These are phyloP conservation scores for Mortierella sp. DNA, from an alignment of 371 early-diverging fungal species.

Conservation along the genomic window DNA sequence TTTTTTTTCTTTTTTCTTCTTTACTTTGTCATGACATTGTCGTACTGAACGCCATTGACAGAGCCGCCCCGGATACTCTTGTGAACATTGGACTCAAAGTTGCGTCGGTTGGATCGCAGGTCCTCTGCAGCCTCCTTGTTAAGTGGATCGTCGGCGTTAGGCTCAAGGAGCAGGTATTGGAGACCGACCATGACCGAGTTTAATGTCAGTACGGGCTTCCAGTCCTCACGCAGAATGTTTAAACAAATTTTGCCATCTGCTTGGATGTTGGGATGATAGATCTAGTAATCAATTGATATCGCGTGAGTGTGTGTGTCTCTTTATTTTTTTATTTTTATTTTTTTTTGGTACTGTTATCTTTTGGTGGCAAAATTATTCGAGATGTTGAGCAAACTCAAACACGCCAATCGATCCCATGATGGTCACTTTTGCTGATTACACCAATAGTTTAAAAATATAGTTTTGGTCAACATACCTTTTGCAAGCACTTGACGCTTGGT, in stretches of 20 bases:
- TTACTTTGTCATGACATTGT: constrained; percentile 66
- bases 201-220: constrained; percentile 99
- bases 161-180: constrained; percentile 96
- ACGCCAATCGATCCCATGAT: neutral
- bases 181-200: constrained; percentile 97
- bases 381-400: neutral
- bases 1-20: constrained; percentile 7
- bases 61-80: constrained; percentile 78
- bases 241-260: constrained; percentile 98
- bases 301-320: neutral
- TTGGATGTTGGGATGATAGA: constrained; percentile 99
- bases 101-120: constrained; percentile 71
- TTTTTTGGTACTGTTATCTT: neutral
- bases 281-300: constrained; percentile 57
- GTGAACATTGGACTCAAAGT: constrained; percentile 80
- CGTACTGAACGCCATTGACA: constrained; percentile 74
- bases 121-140: constrained; percentile 94
- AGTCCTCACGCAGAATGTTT: constrained; percentile 99
- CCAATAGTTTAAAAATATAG: neutral
- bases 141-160: constrained; percentile 99
- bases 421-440: neutral
- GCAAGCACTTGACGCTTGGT: constrained; percentile 96
- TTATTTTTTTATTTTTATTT: neutral
- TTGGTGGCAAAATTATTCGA: constrained; percentile 18
- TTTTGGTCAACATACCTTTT: constrained; percentile 73